Evolutionary conservation across 1,284 basidiomycete genomes (phyloP), one percentile per base, ranked within the genome.

Genomic region (Cystobasidiaceae sp.): DNA sequence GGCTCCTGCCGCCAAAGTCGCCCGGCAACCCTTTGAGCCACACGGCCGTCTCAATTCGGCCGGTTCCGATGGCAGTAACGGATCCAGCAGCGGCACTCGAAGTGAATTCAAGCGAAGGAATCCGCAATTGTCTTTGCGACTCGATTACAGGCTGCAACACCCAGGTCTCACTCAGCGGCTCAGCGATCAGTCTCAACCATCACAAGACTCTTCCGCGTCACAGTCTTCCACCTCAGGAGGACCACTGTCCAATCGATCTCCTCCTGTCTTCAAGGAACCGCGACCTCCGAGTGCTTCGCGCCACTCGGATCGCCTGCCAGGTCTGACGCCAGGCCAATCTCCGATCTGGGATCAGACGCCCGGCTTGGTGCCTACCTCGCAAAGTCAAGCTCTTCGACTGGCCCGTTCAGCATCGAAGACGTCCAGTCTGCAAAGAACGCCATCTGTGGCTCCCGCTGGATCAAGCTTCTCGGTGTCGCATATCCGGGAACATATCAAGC

Each of bases 401-500:
- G 64, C 32, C 2, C 48, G 59, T 8, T 50, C 51, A 19, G 37
- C 50, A 4, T 46, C 66, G 8, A 44, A 11, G 19, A 23, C 43
- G 41, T 55, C 49, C 43, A 44, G 2, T 48, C 45, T 27, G 28
- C 19, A n/a, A 21, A 39, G 44, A 30, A 34, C 61, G 50, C 23
- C 51, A 50, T 21, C 30, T 30, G 17, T 34, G 28, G 27, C 46
- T n/a, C 28, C 37, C 8, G 25, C 49, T 28, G 41, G 51, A 5
- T 59, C 70, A 32, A 55, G 59, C 4, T 74, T 74, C 65, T 73
- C 71, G 44, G 71, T 74, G 71, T 67, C 89, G 46, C 94, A 93
- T 73, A 93, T 97, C 68, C 83, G 90, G 62, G 85, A 91, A 66
- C 93, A 97, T 80, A 90, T 97, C 73, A 90, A 89, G 50, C 85